Evolutionary conservation across 2,329 filamentous ascomycete species (phyloP).

Genomic region (Metarhizium humberi): DNA sequence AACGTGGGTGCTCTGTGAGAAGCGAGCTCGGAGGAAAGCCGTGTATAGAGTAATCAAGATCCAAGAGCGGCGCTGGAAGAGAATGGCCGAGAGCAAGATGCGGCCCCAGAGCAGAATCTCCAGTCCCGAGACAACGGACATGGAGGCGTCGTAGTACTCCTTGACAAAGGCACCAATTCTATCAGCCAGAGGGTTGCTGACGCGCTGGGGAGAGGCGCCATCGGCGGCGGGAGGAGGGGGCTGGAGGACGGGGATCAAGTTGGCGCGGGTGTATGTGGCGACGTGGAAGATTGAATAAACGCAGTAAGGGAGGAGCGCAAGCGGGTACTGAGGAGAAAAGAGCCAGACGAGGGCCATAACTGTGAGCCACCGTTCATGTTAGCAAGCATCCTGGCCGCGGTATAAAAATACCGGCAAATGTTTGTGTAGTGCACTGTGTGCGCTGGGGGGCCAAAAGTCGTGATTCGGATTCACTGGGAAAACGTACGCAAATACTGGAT

Average conservation of each 20-base stretch:
- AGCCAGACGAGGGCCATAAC: conserved; percentile 95
- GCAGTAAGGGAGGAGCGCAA: conserved; percentile 86
- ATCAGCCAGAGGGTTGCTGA: conserved; percentile 59
- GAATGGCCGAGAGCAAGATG: conserved; percentile 66
- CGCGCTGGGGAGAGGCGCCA: conserved; percentile 44
- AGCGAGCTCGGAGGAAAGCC: conserved; percentile 83
- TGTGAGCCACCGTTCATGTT: conserved; percentile 24
- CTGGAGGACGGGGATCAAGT: conserved; percentile 79
- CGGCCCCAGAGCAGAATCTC: conserved; percentile 85
- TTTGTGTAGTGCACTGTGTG: neutral
- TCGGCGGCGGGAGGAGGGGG: conserved; percentile 52
- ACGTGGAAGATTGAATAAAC: conserved; percentile 99
- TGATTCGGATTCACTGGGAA: neutral
- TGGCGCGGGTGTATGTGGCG: conserved; percentile 88
- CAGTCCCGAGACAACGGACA: conserved; percentile 82
- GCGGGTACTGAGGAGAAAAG: conserved; percentile 75
- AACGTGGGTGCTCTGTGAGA: conserved; percentile 86
- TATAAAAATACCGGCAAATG: neutral
- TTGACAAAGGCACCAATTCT: conserved; percentile 90
- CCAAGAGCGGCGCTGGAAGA: conserved; percentile 89
- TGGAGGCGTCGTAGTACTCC: conserved; percentile 93
- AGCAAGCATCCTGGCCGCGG: neutral
- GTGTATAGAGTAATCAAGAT: conserved; percentile 80
- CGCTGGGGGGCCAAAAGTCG: neutral
- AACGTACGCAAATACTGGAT: conserved; percentile 87